phyloP scores from a whole-genome alignment of 2,329 filamentous ascomycete species.

The Blastomyces gilchristii region DNA sequence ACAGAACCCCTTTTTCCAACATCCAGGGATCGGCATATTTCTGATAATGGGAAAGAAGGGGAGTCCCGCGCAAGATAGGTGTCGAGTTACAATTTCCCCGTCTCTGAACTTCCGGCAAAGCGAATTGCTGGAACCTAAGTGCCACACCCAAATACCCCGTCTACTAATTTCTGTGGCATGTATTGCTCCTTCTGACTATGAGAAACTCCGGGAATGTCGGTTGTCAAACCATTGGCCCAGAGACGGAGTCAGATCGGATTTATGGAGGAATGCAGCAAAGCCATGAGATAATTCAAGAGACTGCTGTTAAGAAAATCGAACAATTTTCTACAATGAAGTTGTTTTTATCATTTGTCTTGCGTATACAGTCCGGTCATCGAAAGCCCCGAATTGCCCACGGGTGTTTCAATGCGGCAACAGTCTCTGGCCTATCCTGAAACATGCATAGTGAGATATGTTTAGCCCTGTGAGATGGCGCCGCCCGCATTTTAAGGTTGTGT shows the following conservation, averaged over 20 bases:
- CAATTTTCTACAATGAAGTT: background rate
- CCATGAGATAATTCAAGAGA: background rate
- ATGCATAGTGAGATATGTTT: conserved; percentile 1
- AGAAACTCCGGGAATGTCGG: background rate
- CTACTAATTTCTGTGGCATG: background rate
- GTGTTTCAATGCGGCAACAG: conserved; percentile 10
- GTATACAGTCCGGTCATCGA: background rate
- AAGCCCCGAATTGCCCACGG: background rate
- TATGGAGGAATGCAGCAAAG: background rate
- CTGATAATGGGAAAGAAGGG: background rate
- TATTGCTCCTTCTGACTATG: no score
- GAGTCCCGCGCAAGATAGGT: background rate
- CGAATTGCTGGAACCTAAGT: background rate
- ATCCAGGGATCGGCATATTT: background rate
- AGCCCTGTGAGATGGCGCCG: conserved; percentile 2
- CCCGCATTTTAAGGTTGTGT: background rate
- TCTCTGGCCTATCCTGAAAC: conserved; percentile 9
- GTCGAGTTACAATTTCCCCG: no score
- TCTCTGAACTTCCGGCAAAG: background rate
- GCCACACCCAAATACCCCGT: background rate
- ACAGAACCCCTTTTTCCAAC: background rate
- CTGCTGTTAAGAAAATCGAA: background rate
- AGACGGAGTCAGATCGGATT: background rate
- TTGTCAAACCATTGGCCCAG: background rate
- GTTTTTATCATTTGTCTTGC: background rate